Evolutionary conservation across 495 filamentous ascomycete genomes (phyloP).

Genomic region (Corynascus novoguineensis): DNA sequence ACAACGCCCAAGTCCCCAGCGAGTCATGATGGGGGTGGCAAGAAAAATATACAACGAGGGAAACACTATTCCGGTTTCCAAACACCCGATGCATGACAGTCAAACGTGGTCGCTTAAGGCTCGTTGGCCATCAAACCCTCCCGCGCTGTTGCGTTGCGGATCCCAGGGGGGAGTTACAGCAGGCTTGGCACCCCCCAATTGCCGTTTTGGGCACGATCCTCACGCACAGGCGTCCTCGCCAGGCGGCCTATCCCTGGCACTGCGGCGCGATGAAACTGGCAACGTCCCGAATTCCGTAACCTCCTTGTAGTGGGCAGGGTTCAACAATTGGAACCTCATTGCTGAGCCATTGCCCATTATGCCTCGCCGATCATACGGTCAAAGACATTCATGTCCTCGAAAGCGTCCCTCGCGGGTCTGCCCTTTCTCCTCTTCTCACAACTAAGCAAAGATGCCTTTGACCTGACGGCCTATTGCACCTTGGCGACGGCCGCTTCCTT

Average conservation of each 20-base stretch:
- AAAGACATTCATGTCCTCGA: not conserved
- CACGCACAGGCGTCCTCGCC: not conserved
- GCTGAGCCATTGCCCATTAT: not conserved
- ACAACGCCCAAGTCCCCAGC: not conserved
- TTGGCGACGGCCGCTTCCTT: slow-evolving; percentile 9
- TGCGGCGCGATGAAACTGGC: slow-evolving; percentile 1
- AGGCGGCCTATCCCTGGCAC: not conserved
- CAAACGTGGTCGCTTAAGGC: not conserved
- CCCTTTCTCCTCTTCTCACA: not conserved
- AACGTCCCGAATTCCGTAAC: slow-evolving; percentile 5
- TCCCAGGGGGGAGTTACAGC: not conserved
- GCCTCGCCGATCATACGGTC: slow-evolving; percentile 5
- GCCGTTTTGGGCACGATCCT: not conserved
- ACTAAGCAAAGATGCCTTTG: not conserved
- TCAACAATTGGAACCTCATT: not conserved
- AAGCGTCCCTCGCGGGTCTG: not conserved
- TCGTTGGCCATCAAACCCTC: not conserved
- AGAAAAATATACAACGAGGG: not conserved
- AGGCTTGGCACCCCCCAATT: slow-evolving; percentile 5
- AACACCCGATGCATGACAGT: not conserved
- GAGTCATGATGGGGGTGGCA: slow-evolving; percentile 12
- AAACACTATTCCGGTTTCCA: slow-evolving; percentile 7
- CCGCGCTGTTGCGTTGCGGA: not conserved
- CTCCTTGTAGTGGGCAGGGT: not conserved
- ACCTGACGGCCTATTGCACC: slow-evolving; percentile 1